These are phyloP conservation scores for Eleusine coracana DNA, from an alignment of 176 grass and related monocot species.

Conservation along the genomic window DNA sequence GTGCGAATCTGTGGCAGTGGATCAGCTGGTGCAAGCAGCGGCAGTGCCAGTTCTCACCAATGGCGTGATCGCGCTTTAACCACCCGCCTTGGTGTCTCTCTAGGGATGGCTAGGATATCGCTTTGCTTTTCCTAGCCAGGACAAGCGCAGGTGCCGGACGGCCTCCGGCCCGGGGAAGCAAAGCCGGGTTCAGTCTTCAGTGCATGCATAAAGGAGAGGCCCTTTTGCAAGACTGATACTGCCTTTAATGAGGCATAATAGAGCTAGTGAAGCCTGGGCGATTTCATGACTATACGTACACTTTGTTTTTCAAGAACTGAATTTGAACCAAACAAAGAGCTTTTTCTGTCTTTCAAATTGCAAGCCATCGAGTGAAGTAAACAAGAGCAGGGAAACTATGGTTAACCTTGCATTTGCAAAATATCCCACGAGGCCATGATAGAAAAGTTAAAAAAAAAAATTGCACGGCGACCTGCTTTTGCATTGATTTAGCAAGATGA, in stretches of 20 bases:
- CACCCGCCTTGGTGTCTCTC: neutral
- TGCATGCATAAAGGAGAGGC: slow-evolving; percentile 4
- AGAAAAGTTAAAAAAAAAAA: too few relatives aligned
- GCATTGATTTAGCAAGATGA: slow-evolving; percentile 15
- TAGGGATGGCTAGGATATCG: neutral
- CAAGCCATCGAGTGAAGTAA: too few relatives aligned
- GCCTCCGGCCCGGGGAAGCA: neutral
- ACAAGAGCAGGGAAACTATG: too few relatives aligned
- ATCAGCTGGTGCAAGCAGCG: slow-evolving; percentile 33
- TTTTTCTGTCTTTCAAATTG: too few relatives aligned
- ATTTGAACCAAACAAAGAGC: too few relatives aligned
- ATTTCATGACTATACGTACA: too few relatives aligned
- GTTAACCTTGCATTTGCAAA: too few relatives aligned
- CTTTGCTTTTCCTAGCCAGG: slow-evolving; percentile 15
- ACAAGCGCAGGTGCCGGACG: neutral
- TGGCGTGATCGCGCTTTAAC: slow-evolving; percentile 16
- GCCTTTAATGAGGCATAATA: too few relatives aligned
- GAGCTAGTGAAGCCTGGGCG: too few relatives aligned
- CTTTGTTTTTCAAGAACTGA: too few relatives aligned
- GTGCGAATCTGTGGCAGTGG: slow-evolving; percentile 47
- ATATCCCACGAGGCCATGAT: too few relatives aligned
- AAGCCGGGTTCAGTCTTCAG: neutral
- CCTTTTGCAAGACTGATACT: neutral
- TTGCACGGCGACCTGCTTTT: neutral
- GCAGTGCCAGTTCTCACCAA: slow-evolving; percentile 41